Conservation (phyloP, 768 basidiomycete species). For the Suillus placidus region DNA sequence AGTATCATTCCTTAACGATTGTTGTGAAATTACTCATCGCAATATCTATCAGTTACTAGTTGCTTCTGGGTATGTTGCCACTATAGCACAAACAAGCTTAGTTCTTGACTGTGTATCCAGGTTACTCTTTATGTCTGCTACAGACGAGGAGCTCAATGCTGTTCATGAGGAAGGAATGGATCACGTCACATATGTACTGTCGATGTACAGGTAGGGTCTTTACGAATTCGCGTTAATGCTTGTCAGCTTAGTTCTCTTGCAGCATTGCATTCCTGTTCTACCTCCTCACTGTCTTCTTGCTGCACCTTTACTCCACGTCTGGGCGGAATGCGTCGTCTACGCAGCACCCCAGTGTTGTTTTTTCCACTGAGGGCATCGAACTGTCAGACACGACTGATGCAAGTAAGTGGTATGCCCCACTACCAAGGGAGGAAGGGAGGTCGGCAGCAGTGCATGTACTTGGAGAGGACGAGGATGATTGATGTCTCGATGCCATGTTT, state of each 20-base stretch:
- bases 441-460: constrained; percentile 43
- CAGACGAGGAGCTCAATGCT: constrained; percentile 84
- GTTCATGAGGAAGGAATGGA: constrained; percentile 79
- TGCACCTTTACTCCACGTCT: constrained; percentile 67
- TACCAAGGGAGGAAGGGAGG: constrained; percentile 44
- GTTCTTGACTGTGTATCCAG: constrained; percentile 37
- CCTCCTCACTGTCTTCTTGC: constrained; percentile 66
- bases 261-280: constrained; percentile 82
- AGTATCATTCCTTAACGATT: constrained; percentile 35
- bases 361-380: constrained; percentile 44
- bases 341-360: constrained; percentile 17
- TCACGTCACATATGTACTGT: constrained; percentile 86
- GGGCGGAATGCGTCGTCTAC: constrained; percentile 54
- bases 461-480: constrained; percentile 53
- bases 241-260: constrained; percentile 5
- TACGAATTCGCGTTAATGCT: neutral
- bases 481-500: neutral
- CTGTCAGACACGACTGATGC: constrained; percentile 35
- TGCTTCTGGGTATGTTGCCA: constrained; percentile 59
- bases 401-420: constrained; percentile 68
- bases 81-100: neutral
- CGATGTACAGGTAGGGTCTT: constrained; percentile 70
- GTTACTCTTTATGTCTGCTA: constrained; percentile 88
- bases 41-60: constrained; percentile 57
- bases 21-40: constrained; percentile 11